phyloP scores from a whole-genome alignment of 2,329 filamentous ascomycete genomes.

The Scedosporium apiospermum region DNA sequence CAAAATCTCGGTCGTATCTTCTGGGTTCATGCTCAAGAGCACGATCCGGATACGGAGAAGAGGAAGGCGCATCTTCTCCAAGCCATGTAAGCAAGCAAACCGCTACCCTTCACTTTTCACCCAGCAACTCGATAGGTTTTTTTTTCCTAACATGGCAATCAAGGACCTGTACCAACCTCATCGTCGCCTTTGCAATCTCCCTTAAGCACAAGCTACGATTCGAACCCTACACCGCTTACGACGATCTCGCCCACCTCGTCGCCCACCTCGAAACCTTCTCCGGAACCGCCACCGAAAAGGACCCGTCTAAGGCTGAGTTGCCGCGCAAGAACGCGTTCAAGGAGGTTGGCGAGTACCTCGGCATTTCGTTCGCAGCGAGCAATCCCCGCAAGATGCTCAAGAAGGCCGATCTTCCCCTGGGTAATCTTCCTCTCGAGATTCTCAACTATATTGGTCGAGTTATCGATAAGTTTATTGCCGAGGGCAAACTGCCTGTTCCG shows the following conservation, averaged over 20 bases:
- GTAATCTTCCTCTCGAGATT: slow-evolving; percentile 78
- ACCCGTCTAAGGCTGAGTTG: slow-evolving; percentile 21
- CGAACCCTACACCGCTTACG: slow-evolving; percentile 70
- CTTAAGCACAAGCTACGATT: slow-evolving; percentile 79
- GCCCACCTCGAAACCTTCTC: slow-evolving; percentile 70
- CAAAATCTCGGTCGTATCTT: slow-evolving; percentile 66
- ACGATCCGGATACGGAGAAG: slow-evolving; percentile 6
- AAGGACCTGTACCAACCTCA: slow-evolving; percentile 59
- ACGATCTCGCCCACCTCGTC: slow-evolving; percentile 61
- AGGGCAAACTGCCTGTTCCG: slow-evolving; percentile 44
- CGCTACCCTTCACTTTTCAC: background rate
- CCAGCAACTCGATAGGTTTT: no score
- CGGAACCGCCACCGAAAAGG: slow-evolving; percentile 35
- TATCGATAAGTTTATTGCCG: slow-evolving; percentile 49
- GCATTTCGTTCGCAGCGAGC: slow-evolving; percentile 64
- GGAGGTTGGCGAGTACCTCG: slow-evolving; percentile 60
- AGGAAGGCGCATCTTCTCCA: slow-evolving; percentile 12
- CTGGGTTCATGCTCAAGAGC: slow-evolving; percentile 57
- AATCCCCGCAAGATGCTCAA: slow-evolving; percentile 75
- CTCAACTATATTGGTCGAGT: slow-evolving; percentile 62
- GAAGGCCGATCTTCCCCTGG: slow-evolving; percentile 59
- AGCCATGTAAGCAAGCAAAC: slow-evolving; percentile 8
- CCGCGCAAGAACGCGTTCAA: slow-evolving; percentile 48
- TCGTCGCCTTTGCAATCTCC: slow-evolving; percentile 67
- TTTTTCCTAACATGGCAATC: slow-evolving; percentile 15